Base-by-base conservation (phyloP, 345 rosid genomes). In the Garcia nutans region DNA sequence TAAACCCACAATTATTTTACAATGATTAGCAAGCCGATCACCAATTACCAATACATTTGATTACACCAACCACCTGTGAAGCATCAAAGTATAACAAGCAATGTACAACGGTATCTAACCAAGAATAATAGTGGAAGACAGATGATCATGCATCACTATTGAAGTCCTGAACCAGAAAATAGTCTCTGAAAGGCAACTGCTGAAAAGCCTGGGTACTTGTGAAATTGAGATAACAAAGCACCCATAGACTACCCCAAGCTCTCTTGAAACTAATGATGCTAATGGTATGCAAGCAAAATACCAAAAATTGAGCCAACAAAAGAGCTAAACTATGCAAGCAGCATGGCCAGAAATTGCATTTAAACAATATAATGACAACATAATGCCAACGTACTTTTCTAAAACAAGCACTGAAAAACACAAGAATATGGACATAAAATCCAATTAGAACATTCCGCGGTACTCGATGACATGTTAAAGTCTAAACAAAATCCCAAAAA, bases 381-480 rank as follows among this genome's bases (percentile, higher is more conserved):
- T 9, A 65, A 17, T 17, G 26, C 67, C 57, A 70, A 31, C 65
- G 70, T 47, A 69, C 49, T 60, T 65, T 56, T 60, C 82, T 68
- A 74, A 52, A 68, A 74, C 71, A 54, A 76, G 61, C 74, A 79
- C 76, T 20, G 79, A 77, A 72, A 68, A 72, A 65, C 85, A 81
- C 77, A 81, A 65, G 76, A 72, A 22, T 78, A 76, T 82, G 81
- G 81, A 81, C 85, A 83, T 44, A 66, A 49, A 81, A 81, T 66
- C 81, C 81, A 83, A 85, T 85, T 83, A 81, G 88, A 77, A 62
- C 77, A 74, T 80, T 83, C 80, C 84, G 76, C 52, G 44, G 56
- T 68, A 67, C 77, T 49, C 72, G 33, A 75, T 75, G 78, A 76
- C 79, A 70, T 74, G 86, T 74, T 83, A 83, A 80, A 74, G 63